Evolutionary conservation across 2,329 filamentous ascomycete genomes (phyloP), one percentile per base, ranked within the genome.

Genomic region (Eutypa lata): DNA sequence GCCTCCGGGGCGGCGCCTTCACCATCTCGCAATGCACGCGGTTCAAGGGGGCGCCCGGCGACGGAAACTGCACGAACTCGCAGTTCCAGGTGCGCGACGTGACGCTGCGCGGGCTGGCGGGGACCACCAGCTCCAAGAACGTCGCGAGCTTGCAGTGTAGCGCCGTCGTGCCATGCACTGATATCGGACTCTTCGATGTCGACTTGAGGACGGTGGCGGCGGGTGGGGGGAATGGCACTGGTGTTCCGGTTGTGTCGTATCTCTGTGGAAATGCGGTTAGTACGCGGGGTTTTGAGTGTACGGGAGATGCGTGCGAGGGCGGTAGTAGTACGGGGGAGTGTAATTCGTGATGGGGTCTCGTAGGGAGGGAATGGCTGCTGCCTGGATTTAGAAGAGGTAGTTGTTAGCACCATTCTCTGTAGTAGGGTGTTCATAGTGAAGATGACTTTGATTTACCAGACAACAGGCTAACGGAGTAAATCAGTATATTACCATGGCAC

Each of bases 21-120:
- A 48, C 58, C 18, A 57, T 63, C 28, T 54, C 56, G 2, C 59
- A 61, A 38, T 63, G 61, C 46, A 65, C 63, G 1, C 54, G 62
- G 8, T 65, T 65, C 49, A 49, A 45, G 13, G 62, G 61, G 18
- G 60, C 58, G 4, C 57, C 57, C 10, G 56, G 54, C 11, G 38
- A 53, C 4, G 51, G 57, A 7, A 63, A 63, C 49, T 63, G 61
- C 54, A 61, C 53, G 7, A 62, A 59, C 44, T 62, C 60, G 6
- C 26, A 42, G 24, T 58, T 63, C 40, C 47, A 59, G 45, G 54
- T 62, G 16, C 48, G 51, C 22, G 53, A 61, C 37, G 43, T 62
- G n/a, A 53, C 55, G 16, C 24, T 65, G 31, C 21, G 49, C 13
- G 51, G 53, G 49, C 7, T 64, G 60, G 13, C 26, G 1, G 52